Evolutionary conservation across 1,284 basidiomycete species (phyloP).

Genomic region (Thelephora terrestris): DNA sequence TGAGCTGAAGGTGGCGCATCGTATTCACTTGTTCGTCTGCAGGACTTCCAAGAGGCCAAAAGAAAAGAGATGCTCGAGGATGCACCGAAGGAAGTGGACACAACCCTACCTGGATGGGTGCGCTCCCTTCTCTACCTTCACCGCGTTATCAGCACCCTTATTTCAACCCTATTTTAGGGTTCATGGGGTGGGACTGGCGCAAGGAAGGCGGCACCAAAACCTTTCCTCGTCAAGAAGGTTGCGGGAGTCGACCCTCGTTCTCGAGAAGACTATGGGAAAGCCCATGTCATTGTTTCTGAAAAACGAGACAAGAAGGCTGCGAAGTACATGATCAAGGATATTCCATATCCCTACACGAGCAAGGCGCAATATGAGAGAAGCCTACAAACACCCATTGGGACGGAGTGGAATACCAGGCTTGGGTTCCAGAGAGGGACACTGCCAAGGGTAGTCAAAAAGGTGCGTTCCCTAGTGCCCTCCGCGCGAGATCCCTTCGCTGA

Average conservation of each 20-base stretch:
- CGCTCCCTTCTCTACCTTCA: conserved; percentile 17
- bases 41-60: conserved; percentile 86
- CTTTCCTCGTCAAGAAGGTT: conserved; percentile 66
- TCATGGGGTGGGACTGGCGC: conserved; percentile 83
- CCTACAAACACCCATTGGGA: conserved; percentile 74
- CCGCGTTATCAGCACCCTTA: not conserved
- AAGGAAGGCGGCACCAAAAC: conserved; percentile 46
- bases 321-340: conserved; percentile 80
- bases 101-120: conserved; percentile 93
- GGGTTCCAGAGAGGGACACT: conserved; percentile 79
- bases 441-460: conserved; percentile 82
- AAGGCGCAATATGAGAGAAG: conserved; percentile 82
- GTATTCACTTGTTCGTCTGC: conserved; percentile 1
- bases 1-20: not conserved
- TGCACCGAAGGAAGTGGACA: conserved; percentile 80
- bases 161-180: conserved; percentile 48
- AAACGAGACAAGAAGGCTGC: conserved; percentile 88
- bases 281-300: conserved; percentile 91
- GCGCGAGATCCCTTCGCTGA: conserved; percentile 3
- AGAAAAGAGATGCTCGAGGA: conserved; percentile 70
- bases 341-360: conserved; percentile 88
- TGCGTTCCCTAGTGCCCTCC: conserved; percentile 24
- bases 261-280: conserved; percentile 78
- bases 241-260: conserved; percentile 69
- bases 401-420: conserved; percentile 91